Evolutionary conservation across 306 rosid species (phyloP), one percentile per base, ranked within the genome.

Genomic region (Boehmeria nivea): DNA sequence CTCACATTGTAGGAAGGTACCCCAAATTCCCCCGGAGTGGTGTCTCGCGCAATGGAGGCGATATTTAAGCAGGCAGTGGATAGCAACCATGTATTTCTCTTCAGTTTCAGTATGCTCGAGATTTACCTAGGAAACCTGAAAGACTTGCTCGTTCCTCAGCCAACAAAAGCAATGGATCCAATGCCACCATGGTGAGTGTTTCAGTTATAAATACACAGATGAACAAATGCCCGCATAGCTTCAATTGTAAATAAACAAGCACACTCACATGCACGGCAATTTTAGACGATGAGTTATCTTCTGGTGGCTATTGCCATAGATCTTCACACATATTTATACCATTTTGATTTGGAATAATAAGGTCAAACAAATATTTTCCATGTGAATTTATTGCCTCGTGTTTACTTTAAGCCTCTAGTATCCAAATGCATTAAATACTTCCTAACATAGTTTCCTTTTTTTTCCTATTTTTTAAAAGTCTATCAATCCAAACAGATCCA

Each of bases 101-200:
- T 72, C 64, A 61, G 61, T 33, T 67, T 72, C 78, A 72, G 78
- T 61, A 72, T 72, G 78, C 73, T 72, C n/a, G 78, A 72, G 65
- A 72, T 72, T 56, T 72, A 72, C 65, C 59, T 72, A 43, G 78
- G 78, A 67, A 72, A 67, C 53, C 69, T 72, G 3, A 72, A 52
- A 57, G 78, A 72, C 65, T 59, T 72, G 65, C 73, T 72, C n/a
- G 60, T 56, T 16, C 51, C 69, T 49, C 78, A 72, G 19, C 57
- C 73, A 23, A 24, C 61, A 47, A 66, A 49, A 48, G 43, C 65
- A 72, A 67, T 16, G 69, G 69, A 72, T 33, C 65, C 69, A 16
- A 57, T 43, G 69, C 61, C 66, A 14, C 70, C 66, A 42, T 11
- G 73, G 78, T 72, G 49, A 51, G 65, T 56, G 15, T 31, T 43